Evolutionary conservation across 345 rosid genomes (phyloP), one percentile per base, ranked within the genome.

Genomic region (Physaria fendleri): DNA sequence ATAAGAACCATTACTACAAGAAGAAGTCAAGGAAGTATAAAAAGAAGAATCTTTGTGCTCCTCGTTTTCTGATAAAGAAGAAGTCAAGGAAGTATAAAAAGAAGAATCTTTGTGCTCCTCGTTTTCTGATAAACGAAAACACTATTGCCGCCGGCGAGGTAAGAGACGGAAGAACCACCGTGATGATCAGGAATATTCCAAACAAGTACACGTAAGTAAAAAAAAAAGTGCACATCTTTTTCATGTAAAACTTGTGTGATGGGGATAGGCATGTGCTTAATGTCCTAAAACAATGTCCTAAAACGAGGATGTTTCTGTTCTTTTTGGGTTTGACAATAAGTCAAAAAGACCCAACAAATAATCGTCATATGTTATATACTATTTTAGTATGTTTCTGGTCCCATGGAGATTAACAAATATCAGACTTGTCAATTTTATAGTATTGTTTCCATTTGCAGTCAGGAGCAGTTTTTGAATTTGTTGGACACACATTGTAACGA

Each of bases 151-250:
- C 68, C 74, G 77, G 30, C 39, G 95, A 84, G 62, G 10, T 59
- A 28, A 61, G 71, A 39, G 95, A 93, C 45, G 63, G 66, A 6
- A 79, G 99, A 44, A 89, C 99, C 71, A 86, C 99, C 40, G 82
- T 93, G 35, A 93, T 93, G 99, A 83, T 93, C 75, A 93, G 83
- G 82, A 93, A 93, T 94, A 89, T 93, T 20, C 99, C 99, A 28
- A 93, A 89, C 72, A 93, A 86, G 74, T 89, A 86, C 82, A 93
- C 86, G 97, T 92, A 35, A 59, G 72, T 25, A 18, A 39, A 7
- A 14, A 27, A 27, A 10, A 16, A 13, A n/a, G n/a, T n/a, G 21
- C 23, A 32, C 15, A 6, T 39, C 50, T 32, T 2, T 58, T 67
- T 49, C 42, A 8, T 34, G n/a, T 11, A 6, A 10, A 45, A 18